phyloP scores from a whole-genome alignment of 1,284 basidiomycete species.

The Irpex lacteus region DNA sequence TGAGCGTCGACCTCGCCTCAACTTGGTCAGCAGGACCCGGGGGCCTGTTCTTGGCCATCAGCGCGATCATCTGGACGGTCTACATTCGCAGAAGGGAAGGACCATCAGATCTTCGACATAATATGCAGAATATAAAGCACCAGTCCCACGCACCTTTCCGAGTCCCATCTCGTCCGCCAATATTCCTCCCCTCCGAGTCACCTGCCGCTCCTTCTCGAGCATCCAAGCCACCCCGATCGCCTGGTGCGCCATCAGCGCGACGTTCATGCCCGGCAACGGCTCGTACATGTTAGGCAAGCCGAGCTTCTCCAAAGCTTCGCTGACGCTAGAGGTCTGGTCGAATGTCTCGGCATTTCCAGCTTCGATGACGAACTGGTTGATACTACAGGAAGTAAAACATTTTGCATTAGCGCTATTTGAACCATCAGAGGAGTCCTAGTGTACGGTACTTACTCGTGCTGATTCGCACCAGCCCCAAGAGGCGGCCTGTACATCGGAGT shows the following conservation, averaged over 20 bases:
- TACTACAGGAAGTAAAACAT: constrained; percentile 29
- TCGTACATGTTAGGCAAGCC: constrained; percentile 40
- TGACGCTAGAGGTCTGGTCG: constrained; percentile 51
- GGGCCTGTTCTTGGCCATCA: constrained; percentile 44
- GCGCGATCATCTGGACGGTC: constrained; percentile 52
- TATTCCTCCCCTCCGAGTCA: constrained; percentile 51
- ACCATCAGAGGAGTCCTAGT: too few species aligned
- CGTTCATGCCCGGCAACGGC: constrained; percentile 48
- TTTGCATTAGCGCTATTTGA: background rate
- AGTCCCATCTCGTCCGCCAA: constrained; percentile 78
- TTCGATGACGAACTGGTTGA: constrained; percentile 50
- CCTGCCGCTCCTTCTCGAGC: constrained; percentile 48
- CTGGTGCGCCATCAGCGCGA: constrained; percentile 64
- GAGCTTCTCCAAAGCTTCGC: constrained; percentile 44
- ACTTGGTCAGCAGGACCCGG: constrained; percentile 43
- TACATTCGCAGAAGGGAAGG: constrained; percentile 14
- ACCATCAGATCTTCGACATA: background rate
- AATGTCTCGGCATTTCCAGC: constrained; percentile 57
- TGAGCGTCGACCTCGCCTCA: constrained; percentile 34
- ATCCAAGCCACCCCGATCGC: constrained; percentile 68
- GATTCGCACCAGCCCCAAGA: background rate
- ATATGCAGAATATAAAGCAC: constrained; percentile 7
- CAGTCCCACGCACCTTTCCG: constrained; percentile 37
- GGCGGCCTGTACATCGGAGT: background rate
- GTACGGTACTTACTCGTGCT: background rate